These are phyloP conservation scores for Phytophthora brassicae DNA, from an alignment of 352 stramenopile species.

Conservation along the genomic window DNA sequence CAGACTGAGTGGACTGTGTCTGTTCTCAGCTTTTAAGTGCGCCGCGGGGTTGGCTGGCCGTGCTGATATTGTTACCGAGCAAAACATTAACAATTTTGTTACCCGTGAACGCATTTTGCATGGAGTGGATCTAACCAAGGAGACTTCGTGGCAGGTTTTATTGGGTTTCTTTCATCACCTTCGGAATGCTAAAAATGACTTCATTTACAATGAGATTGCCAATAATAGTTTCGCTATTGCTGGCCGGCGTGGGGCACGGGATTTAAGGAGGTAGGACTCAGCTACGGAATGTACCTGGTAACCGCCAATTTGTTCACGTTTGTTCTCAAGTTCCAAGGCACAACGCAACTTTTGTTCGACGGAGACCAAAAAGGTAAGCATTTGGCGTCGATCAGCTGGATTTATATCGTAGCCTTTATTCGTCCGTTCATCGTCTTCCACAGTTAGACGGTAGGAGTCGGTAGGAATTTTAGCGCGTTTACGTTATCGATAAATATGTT, in stretches of 20 bases:
- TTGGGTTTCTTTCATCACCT: background rate
- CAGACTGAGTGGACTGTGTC: too few species aligned
- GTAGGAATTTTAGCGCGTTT: too few species aligned
- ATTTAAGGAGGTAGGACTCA: background rate
- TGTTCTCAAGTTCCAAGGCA: background rate
- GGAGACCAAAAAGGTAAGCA: background rate
- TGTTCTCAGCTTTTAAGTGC: too few species aligned
- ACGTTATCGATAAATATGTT: too few species aligned
- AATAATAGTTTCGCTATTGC: constrained; percentile 4
- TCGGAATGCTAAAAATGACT: background rate
- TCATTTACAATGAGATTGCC: background rate
- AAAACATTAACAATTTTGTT: background rate
- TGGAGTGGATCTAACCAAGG: background rate
- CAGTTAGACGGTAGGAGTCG: constrained; percentile 6
- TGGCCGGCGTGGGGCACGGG: background rate
- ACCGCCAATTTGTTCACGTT: background rate
- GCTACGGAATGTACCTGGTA: background rate
- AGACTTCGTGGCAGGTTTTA: background rate
- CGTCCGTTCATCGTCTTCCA: background rate
- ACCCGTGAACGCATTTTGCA: background rate
- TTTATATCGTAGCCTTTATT: background rate
- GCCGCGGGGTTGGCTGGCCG: background rate
- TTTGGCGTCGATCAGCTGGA: background rate
- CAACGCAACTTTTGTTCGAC: constrained; percentile 5
- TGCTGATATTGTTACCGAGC: background rate